Evolutionary conservation across 2,329 filamentous ascomycete species (phyloP).

Genomic region (Aspergillus nomiae): DNA sequence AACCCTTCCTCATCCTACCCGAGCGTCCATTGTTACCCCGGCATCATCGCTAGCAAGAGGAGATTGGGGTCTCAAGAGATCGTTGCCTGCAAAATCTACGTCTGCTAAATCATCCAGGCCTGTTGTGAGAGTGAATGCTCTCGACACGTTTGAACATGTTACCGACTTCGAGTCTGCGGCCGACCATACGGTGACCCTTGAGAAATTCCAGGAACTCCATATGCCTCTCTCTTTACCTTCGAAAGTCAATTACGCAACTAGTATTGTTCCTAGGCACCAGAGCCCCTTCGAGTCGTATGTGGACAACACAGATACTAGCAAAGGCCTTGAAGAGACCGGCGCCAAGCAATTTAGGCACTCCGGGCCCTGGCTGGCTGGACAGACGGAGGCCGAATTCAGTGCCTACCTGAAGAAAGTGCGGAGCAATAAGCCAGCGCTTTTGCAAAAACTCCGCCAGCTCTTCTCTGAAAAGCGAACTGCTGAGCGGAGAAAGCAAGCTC

Average conservation of each 20-base stretch:
- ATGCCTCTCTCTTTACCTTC: slow-evolving; percentile 65
- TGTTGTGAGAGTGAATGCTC: slow-evolving; percentile 71
- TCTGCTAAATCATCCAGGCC: slow-evolving; percentile 69
- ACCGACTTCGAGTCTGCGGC: slow-evolving; percentile 84
- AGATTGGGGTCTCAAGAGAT: slow-evolving; percentile 91
- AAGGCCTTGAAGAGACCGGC: slow-evolving; percentile 32
- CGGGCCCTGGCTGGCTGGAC: slow-evolving; percentile 61
- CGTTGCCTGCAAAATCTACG: slow-evolving; percentile 76
- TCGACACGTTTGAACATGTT: slow-evolving; percentile 84
- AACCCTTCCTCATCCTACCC: slow-evolving; percentile 76
- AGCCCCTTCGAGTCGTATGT: slow-evolving; percentile 45
- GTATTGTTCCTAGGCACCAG: slow-evolving; percentile 32
- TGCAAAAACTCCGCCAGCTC: slow-evolving; percentile 39
- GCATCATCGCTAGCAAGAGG: slow-evolving; percentile 71
- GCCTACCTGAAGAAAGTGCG: slow-evolving; percentile 52
- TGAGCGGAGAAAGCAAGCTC: slow-evolving; percentile 39
- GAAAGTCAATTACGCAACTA: slow-evolving; percentile 34
- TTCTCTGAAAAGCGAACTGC: slow-evolving; percentile 36
- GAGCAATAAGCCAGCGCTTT: slow-evolving; percentile 41
- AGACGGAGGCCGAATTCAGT: slow-evolving; percentile 58
- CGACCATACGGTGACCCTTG: slow-evolving; percentile 76
- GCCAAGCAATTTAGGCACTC: slow-evolving; percentile 57
- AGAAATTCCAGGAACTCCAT: slow-evolving; percentile 83
- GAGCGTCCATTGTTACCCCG: slow-evolving; percentile 80
- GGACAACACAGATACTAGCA: slow-evolving; percentile 49